These are phyloP conservation scores for Aspergillus ustus DNA, from an alignment of 2,329 filamentous ascomycete genomes.

Conservation along the genomic window DNA sequence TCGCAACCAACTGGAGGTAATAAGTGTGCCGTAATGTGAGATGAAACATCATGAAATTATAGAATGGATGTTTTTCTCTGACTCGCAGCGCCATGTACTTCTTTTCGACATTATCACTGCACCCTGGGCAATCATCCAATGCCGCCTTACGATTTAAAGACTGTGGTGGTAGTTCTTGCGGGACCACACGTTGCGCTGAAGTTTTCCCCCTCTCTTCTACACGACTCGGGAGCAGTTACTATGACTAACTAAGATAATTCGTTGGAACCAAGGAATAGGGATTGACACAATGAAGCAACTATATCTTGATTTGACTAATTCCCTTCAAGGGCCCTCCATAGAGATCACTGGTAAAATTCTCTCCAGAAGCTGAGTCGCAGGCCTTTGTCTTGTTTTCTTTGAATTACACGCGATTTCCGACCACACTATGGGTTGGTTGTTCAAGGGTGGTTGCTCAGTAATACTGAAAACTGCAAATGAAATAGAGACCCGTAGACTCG, in stretches of 20 bases:
- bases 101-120: neutral
- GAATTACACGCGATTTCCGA: too few species aligned
- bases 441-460: too few species aligned
- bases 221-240: neutral
- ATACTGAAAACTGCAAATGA: too few species aligned
- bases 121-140: too few species aligned
- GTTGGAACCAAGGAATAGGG: neutral
- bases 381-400: neutral
- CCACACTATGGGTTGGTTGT: too few species aligned
- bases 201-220: too few species aligned
- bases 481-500: too few species aligned
- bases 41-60: neutral
- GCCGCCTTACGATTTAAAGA: too few species aligned
- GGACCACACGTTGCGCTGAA: too few species aligned
- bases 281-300: neutral
- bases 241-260: neutral
- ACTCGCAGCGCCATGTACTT: neutral
- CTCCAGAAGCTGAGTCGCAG: neutral
- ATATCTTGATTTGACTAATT: neutral
- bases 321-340: neutral
- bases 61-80: neutral
- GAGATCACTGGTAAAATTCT: neutral
- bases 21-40: constrained; percentile 87
- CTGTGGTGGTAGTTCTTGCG: too few species aligned
- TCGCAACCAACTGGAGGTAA: constrained; percentile 77